Percentiles rank a stretch among this genome's conserved stretches.
These are phyloP conservation scores for Fusarium sp. DNA, from an alignment of 2,329 filamentous ascomycete species.

Conservation along the genomic window DNA sequence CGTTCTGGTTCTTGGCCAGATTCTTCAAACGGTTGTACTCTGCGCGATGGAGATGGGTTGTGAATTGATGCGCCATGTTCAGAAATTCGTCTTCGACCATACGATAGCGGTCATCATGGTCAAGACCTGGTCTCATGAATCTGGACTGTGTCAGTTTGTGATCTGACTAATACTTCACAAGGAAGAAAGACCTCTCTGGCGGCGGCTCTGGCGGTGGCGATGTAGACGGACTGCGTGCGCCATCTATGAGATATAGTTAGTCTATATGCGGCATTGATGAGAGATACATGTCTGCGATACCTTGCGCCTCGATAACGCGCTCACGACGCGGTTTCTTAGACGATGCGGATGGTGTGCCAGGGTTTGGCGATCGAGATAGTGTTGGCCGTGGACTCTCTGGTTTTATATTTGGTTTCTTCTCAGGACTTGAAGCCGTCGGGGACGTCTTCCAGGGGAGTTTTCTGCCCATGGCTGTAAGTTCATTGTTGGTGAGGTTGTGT, in stretches of 20 bases:
- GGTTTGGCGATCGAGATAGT: conserved; percentile 15
- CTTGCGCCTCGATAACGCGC: conserved; percentile 44
- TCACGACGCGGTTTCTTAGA: conserved; percentile 40
- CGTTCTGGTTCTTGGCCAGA: conserved; percentile 67
- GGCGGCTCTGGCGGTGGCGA: conserved; percentile 66
- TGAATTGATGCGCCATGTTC: conserved; percentile 76
- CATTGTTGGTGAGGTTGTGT: conserved; percentile 19
- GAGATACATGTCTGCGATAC: conserved; percentile 27
- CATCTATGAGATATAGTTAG: conserved; percentile 31
- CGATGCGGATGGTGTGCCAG: conserved; percentile 15
- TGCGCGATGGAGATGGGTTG: conserved; percentile 80
- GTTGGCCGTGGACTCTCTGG: conserved; percentile 16
- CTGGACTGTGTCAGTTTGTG: conserved; percentile 52
- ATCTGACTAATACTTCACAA: not conserved
- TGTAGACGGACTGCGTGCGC: conserved; percentile 59
- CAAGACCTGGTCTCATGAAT: conserved; percentile 74
- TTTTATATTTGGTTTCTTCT: conserved; percentile 23
- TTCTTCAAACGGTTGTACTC: conserved; percentile 79
- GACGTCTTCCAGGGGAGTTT: conserved; percentile 65
- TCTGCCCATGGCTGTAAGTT: conserved; percentile 59
- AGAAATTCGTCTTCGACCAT: conserved; percentile 90
- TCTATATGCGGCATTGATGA: not conserved
- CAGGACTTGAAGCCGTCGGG: conserved; percentile 16
- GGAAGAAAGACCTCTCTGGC: conserved; percentile 57
- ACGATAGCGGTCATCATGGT: conserved; percentile 78